Evolutionary conservation across 2,329 filamentous ascomycete species (phyloP), one percentile per base, ranked within the genome.

Genomic region (Eurotiales sp.): DNA sequence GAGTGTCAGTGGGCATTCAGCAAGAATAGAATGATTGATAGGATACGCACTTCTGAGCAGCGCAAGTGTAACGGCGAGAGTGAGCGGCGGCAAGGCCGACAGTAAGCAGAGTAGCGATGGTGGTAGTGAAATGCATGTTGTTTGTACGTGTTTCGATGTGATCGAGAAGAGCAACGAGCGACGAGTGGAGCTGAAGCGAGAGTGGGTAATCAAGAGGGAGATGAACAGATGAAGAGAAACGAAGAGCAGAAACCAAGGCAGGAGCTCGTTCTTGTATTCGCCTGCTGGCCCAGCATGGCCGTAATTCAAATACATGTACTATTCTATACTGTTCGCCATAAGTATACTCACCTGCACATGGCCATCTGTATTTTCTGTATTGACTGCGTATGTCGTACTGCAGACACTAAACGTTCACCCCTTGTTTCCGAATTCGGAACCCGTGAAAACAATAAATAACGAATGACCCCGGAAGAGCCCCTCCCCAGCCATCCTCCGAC

Each of bases 31-130:
- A 2, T 10, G 22, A 8, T 40, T 27, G 27, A 14, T 29, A 37
- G 34, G 14, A 8, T 12, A 51, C 43, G 21, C 47, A 61, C 58
- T 59, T 52, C 37, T 61, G 56, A 30, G 59, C 58, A 39, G 30
- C 49, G 32, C 60, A 62, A 12, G 23, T 41, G 8, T 40, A 34
- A 17, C 23, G 54, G 8, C 19, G 47, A 41, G 37, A 45, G 12
- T 51, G 43, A 17, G 50, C 55, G 17, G 56, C 53, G 36, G 52
- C 50, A 22, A 57, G 37, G 52, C 54, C 30, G 51, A 53, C 48
- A 42, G 52, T 44, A 45, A 56, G 51, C 12, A 59, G 21, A 8
- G 57, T 36, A 23, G 49, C 53, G 46, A 56, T 11, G n/a, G 52
- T 25, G 27, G 41, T 45, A 44, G 47, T 21, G 46, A 53, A 52